Evolutionary conservation across 805 yeast species (phyloP), one percentile per base, ranked within the genome.

Genomic region (Hyphopichia homilentoma): DNA sequence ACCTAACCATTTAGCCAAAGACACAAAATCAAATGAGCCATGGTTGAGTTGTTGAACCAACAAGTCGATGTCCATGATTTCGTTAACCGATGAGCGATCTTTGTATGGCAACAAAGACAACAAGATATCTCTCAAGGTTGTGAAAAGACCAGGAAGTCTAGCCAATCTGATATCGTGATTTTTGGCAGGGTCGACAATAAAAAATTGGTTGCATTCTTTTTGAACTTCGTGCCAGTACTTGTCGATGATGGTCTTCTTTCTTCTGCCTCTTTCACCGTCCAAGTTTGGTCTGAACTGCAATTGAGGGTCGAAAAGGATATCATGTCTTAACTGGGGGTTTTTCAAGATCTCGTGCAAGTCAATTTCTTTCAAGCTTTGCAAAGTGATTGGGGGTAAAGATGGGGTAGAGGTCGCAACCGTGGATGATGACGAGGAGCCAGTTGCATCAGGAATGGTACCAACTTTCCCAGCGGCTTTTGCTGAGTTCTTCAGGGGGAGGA

Each of bases 251-350:
- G 71, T 57, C 59, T 77, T 81, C 70, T 88, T 86, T 34, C 88
- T 72, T 38, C 79, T 72, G 17, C 95, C 95, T 32, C 96, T 68
- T 59, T 89, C 97, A 32, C 95, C 95, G 54, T 85, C 96, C 44
- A 88, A 65, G 50, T 86, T 85, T 18, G 95, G 95, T 54, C 97
- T 75, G 57, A 89, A 86, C 63, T 88, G 96, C 38, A 89, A 67
- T 50, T 84, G 85, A 12, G 96, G 94, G 61, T 89, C 96, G 53
- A 89, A 89, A 9, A 87, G 70, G 33, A 90, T 85, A 55, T 90
- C 97, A 57, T 89, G 97, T 42, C 97, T 75, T 35, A 89, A 66
- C 55, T 87, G 96, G 3, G 96, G 96, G 59, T 89, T 89, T 52
- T 84, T 85, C 45, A 89, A 69, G 33, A 90, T 89, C 52, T 87